Evolutionary conservation across 2,329 filamentous ascomycete genomes (phyloP), one percentile per base, ranked within the genome.

Genomic region (Pseudopyricularia javanii): DNA sequence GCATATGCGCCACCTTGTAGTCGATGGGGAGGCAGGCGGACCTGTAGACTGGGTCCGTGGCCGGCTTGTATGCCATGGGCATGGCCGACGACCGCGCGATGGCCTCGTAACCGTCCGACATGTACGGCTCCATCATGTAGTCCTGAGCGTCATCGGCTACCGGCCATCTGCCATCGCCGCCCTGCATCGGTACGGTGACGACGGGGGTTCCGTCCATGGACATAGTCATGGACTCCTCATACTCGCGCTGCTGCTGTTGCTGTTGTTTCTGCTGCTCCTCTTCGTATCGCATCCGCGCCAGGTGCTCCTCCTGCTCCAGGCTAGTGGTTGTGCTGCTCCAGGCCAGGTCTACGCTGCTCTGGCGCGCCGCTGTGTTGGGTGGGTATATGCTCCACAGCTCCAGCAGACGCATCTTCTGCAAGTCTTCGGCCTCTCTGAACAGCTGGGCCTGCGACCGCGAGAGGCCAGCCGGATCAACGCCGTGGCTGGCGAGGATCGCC

Each of bases 331-430:
- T 79, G 61, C 65, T 74, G 56, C 66, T 73, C 74, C 74, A 78
- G 3, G 76, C 74, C 9, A 80, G 63, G 9, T 73, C 69, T 2
- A 74, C 71, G 57, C 80, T 78, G 52, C 78, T 75, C 49, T 70
- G 72, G 37, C 20, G n/a, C 15, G n/a, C 22, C 47, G 66, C 71
- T 56, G 77, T 79, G 43, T 74, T 77, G 0, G 86, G 86, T 22
- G 87, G 87, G 54, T 82, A 88, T 59, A 91, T 88, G 55, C 81
- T 83, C 90, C 90, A 95, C 15, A 95, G 80, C 65, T 95, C 85
- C 37, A 95, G 74, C 15, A 95, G 75, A 22, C 88, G 80, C 54
- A 83, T 70, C 61, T 85, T 81, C 66, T 95, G 88, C 45, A 83
- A 74, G 24, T 78, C 71, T 54, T 86, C 83, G 51, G 88, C 88